A percentile compares a stretch with the other conserved stretches of the same genome.
These are phyloP conservation scores for Protea cynaroides DNA, from an alignment of 164 flowering plant genomes.

Conservation along the genomic window DNA sequence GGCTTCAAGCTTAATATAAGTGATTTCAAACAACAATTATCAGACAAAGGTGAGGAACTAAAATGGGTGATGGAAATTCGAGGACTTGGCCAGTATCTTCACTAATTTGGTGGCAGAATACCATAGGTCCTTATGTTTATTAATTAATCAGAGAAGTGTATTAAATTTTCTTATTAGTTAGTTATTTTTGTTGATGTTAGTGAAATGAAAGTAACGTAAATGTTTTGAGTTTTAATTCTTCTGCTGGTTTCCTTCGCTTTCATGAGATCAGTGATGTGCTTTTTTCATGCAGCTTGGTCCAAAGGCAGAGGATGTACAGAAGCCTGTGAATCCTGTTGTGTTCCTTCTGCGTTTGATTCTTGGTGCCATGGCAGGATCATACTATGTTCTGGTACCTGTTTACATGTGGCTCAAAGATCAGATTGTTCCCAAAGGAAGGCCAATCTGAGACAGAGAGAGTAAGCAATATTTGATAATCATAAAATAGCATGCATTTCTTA, in stretches of 20 bases:
- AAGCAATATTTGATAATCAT: neutral
- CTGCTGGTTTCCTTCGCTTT: neutral
- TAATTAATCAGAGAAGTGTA: no score
- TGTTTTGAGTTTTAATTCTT: no score
- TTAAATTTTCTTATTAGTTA: neutral
- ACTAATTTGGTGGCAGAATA: no score
- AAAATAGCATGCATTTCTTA: no score
- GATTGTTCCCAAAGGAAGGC: constrained; percentile 72
- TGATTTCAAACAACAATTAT: no score
- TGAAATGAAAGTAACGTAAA: neutral
- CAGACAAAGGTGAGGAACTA: no score
- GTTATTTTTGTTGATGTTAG: neutral
- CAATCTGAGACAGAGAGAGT: constrained; percentile 36
- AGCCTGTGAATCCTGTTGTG: constrained; percentile 37
- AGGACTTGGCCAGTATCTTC: no score
- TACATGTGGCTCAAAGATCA: constrained; percentile 98
- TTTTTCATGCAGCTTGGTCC: constrained; percentile 48
- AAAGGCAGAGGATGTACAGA: constrained; percentile 41
- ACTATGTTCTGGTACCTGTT: constrained; percentile 74
- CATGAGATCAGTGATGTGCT: neutral
- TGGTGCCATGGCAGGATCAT: constrained; percentile 65
- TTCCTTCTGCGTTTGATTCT: constrained; percentile 62
- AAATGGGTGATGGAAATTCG: no score
- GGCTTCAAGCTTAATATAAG: no score
- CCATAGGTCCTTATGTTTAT: no score